Base-by-base conservation (phyloP, 306 rosid species). In the Lathyrus oleraceus region DNA sequence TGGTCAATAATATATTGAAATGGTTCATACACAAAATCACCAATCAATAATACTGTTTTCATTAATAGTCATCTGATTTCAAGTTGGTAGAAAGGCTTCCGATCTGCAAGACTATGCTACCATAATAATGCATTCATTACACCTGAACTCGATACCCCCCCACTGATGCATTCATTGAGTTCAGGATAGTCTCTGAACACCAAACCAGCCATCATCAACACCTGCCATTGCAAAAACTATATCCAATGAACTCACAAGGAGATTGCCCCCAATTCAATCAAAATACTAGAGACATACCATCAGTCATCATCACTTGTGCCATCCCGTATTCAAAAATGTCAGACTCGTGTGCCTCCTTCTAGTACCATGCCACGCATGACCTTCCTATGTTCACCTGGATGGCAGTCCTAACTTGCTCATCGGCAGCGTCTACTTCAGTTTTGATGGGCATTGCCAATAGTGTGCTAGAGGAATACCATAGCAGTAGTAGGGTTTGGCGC, bases 1-100 rank as follows among this genome's bases (percentile, higher is more conserved):
- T 8, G 21, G 5, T 58, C 21, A 32, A 32, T 32, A 27, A 14
- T 28, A 28, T 28, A 58, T 58, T 58, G 42, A n/a, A 14, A 56
- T 12, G 19, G 10, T 12, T 4, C 36, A 58, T 58, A 28, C 25
- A 56, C 17, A 25, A 13, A 13, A 56, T 56, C 39, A 58, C 63
- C 63, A 58, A 58, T 58, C 63, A 58, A 58, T 14, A 30, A 28
- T 25, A 58, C 28, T 28, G 13, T 58, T 58, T 58, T 27, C 42
- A 12, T 28, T 28, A 27, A 15, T 11, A 28, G 20, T 58, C 21
- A 14, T 58, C 42, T 58, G 4, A 58, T 28, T 58, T 28, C 42
- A 14, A 14, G 63, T 13, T 58, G 40, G 13, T 58, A 30, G 17
- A 39, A 58, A 15, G 42, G 40, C 63, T 58, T 14, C 19, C 5